Base-by-base conservation (phyloP, 2,329 filamentous ascomycete genomes). In the Fusarium denticulatum region DNA sequence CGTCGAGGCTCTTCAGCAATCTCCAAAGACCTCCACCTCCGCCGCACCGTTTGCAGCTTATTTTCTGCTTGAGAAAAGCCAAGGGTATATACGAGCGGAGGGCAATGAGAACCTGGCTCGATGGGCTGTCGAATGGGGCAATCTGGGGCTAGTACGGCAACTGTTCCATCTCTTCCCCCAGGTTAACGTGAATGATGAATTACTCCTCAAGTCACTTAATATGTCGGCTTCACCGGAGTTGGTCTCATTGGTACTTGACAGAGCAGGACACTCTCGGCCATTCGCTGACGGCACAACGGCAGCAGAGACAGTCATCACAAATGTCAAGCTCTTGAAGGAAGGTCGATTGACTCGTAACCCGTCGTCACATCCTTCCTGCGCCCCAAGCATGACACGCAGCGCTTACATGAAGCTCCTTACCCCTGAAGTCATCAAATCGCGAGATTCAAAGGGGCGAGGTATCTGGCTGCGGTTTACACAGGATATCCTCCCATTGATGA, bases 291-390 rank as follows among this genome's bases (percentile, higher is more conserved):
- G 75, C 6, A 45, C 58, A 8, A 79, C 78, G 11, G 73, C 78
- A 7, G 76, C 79, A 20, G 80, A 82, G 64, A 80, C 76, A 3
- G 76, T 82, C 5, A 74, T 82, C 24, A 72, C 67, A 3, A 80
- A 78, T 30, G 79, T 75, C 11, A 69, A 55, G 30, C 64, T 76
- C 16, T 22, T 43, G n/a, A 15, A 34, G 12, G 26, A 47, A 26
- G 37, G 28, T 15, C 20, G 32, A 22, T 36, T 50, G 8, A 36
- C 56, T 12, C 16, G 15, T 32, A 59, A 34, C 8, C 61, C 73
- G 15, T 74, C 75, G 5, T 49, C 65, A 0, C 79, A 80, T 32
- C 78, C 79, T 3, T 79, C 77, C 16, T 78, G 77, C 45, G 59
- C 56, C 28, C 66, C 68, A 3, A 40, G 32, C 5, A 72, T 81